phyloP scores from a whole-genome alignment of 306 rosid species.

The Quercus dentata region DNA sequence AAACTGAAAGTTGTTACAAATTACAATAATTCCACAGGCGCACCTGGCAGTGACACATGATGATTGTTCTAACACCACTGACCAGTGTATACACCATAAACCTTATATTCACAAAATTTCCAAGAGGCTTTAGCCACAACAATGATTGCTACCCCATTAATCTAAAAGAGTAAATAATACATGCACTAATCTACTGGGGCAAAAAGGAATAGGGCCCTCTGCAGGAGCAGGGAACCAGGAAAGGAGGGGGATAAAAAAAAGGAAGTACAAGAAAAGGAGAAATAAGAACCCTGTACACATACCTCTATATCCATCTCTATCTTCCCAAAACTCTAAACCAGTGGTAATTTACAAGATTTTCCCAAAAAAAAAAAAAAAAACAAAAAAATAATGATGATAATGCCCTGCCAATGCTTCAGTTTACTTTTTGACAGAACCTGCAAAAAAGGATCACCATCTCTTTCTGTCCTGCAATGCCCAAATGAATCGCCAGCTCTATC shows the following conservation, averaged over 20 bases:
- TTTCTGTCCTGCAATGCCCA: constrained; percentile 50
- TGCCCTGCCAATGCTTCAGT: constrained; percentile 46
- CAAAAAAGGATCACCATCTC: constrained; percentile 40
- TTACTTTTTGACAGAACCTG: constrained; percentile 47
- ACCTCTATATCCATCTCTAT: constrained; percentile 78
- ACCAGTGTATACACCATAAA: constrained; percentile 46
- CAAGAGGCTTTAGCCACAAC: constrained; percentile 68
- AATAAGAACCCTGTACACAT: constrained; percentile 87
- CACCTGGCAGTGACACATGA: constrained; percentile 32
- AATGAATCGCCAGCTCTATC: constrained; percentile 63
- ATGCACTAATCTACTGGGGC: constrained; percentile 65
- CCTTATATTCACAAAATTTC: constrained; percentile 82
- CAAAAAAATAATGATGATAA: constrained; percentile 26
- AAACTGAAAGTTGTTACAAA: constrained; percentile 33
- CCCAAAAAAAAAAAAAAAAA: constrained; percentile 28
- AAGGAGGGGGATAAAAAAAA: background rate
- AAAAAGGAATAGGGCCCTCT: constrained; percentile 50
- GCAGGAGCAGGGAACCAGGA: constrained; percentile 43
- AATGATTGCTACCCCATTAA: constrained; percentile 65
- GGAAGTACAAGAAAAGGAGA: constrained; percentile 46
- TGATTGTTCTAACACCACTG: constrained; percentile 30
- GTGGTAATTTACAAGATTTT: constrained; percentile 84
- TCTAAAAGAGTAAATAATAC: constrained; percentile 61
- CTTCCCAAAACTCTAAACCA: constrained; percentile 63
- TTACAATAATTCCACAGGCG: constrained; percentile 27